Base-by-base conservation (phyloP, 169 alveolate species). In the Cryptosporidium meleagridis region DNA sequence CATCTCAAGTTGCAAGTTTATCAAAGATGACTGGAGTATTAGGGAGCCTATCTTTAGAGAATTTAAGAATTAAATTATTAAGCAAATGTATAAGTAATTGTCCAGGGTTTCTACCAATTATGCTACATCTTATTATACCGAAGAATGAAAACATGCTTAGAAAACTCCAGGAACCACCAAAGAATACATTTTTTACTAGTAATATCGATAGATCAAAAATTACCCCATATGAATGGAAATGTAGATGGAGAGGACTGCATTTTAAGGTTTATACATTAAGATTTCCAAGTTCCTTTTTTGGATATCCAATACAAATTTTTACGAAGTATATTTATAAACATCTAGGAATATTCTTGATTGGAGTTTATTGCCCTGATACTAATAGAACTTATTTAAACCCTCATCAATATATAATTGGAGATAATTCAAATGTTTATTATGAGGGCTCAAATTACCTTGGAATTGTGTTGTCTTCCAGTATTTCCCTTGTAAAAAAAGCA, bases 241-340 rank as follows among this genome's bases (percentile, higher is more conserved):
- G 85, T 31, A 70, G 85, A 26, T 70, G 85, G 85, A 70, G 85
- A 5, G 85, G 85, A 7, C 41, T 70, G 2, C 85, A 70, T 70
- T 70, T 70, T 51, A 70, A 70, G 41, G 85, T 70, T 70, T 18
- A 70, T 23, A 70, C 85, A 70, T 70, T 70, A n/a, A 39, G 44
- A 70, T 70, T 70, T 23, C 85, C 85, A 14, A 45, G 10, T 8
- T 70, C 85, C 9, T 70, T 70, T 31, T 26, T 31, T 70, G 85
- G 85, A 26, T 70, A 70, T 45, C 85, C 85, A 18, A 70, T 70
- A 70, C 33, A 45, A 44, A 45, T 70, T 23, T 70, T 70, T 70
- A 70, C 65, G 5, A 70, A 45, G 16, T 45, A 70, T 45, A 70
- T 70, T 37, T 70, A 70, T 23, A 70, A 70, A 45, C 65, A 70